Evolutionary conservation across 106 monocot genomes (phyloP).

Genomic region (Xerophyta viscosa): DNA sequence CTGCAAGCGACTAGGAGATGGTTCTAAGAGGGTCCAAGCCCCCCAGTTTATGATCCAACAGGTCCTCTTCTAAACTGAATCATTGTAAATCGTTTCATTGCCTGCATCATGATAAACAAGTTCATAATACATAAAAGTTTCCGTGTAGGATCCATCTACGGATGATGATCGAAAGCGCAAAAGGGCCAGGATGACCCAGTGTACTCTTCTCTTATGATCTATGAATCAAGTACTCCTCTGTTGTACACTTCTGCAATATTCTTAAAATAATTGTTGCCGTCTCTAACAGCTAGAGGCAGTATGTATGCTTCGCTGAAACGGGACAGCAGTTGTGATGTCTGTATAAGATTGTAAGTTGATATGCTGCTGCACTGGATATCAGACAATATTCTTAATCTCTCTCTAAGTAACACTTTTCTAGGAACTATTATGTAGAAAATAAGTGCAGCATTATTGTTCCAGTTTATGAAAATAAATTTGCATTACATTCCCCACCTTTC

Average conservation of each 20-base stretch:
- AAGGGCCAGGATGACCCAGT: constrained; percentile 9
- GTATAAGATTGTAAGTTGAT: neutral
- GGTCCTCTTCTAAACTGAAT: constrained; percentile 15
- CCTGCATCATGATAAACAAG: neutral
- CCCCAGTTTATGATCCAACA: constrained; percentile 39
- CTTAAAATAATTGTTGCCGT: neutral
- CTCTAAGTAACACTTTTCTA: too few relatives aligned
- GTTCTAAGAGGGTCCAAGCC: constrained; percentile 79
- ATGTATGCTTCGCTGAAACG: neutral
- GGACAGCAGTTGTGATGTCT: neutral
- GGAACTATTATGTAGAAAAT: too few relatives aligned
- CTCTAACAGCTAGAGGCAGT: neutral
- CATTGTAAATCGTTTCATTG: neutral
- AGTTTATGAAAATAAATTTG: too few relatives aligned
- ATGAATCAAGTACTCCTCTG: neutral
- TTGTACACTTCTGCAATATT: neutral
- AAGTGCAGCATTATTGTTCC: too few relatives aligned
- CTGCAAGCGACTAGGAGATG: constrained; percentile 76
- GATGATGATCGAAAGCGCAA: constrained; percentile 27
- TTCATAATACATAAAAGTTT: neutral
- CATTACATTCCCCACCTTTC: too few relatives aligned
- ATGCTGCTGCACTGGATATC: too few relatives aligned
- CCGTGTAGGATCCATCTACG: constrained; percentile 12
- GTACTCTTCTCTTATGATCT: constrained; percentile 18
- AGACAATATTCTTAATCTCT: too few relatives aligned